Percentiles rank a stretch among this genome's conserved stretches.
Conservation (phyloP, 2,329 filamentous ascomycete species). For the Peltaster fructicola region DNA sequence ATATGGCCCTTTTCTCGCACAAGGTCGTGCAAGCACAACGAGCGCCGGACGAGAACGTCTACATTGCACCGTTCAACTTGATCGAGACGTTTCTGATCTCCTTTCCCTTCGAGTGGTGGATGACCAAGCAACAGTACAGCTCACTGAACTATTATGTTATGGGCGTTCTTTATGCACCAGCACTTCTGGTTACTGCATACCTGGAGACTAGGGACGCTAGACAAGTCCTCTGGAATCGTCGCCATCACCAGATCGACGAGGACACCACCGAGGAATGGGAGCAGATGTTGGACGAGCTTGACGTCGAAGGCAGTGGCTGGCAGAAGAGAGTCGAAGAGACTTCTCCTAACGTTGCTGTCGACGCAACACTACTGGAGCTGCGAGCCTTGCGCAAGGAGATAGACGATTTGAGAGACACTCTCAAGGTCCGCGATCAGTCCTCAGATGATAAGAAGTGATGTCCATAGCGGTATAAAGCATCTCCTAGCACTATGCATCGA, state of each 20-base stretch:
- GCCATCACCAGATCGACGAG: conserved; percentile 72
- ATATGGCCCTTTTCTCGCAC: conserved; percentile 77
- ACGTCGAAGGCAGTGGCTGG: conserved; percentile 78
- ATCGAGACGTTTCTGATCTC: conserved; percentile 69
- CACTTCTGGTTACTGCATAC: conserved; percentile 61
- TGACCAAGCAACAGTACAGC: conserved; percentile 56
- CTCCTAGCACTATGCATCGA: too few relatives aligned
- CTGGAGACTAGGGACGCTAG: conserved; percentile 27
- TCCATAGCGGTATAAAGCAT: too few relatives aligned
- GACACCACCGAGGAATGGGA: conserved; percentile 89
- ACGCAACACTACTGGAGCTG: conserved; percentile 53
- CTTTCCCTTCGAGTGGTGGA: conserved; percentile 88
- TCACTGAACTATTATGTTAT: conserved; percentile 78
- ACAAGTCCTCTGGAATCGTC: conserved; percentile 43
- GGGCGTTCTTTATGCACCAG: conserved; percentile 66
- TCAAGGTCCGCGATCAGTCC: too few relatives aligned
- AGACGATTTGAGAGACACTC: conserved; percentile 25
- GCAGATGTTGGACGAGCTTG: conserved; percentile 50
- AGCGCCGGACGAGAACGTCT: conserved; percentile 94
- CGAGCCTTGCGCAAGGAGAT: conserved; percentile 27
- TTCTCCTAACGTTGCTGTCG: conserved; percentile 66
- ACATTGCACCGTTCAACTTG: conserved; percentile 88
- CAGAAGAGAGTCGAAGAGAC: conserved; percentile 57
- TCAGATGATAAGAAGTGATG: too few relatives aligned
- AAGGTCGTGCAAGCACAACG: conserved; percentile 96